Evolutionary conservation across 2,329 filamentous ascomycete species (phyloP), one percentile per base, ranked within the genome.

Genomic region (Exophiala sp.): DNA sequence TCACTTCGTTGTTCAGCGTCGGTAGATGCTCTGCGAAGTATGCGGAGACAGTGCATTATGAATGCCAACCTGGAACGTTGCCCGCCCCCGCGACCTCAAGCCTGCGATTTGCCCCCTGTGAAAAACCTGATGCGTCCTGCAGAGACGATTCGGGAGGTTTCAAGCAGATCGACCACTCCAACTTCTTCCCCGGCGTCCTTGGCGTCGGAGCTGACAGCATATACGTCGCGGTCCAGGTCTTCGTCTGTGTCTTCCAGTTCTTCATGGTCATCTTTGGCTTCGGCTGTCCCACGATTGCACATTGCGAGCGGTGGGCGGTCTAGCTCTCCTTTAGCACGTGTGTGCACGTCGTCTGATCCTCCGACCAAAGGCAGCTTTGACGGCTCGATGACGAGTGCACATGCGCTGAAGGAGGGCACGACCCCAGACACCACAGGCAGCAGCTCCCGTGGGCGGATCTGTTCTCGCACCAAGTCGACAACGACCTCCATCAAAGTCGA

Each of bases 111-210:
- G 24, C 50, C 49, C 42, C 41, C 50, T 48, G 21, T 53, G 35
- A 53, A 39, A 39, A 43, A 43, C 48, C 46, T 51, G 27, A 51
- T 49, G 35, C 54, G 50, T 57, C 48, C 54, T 54, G 54, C 54
- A 46, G 54, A 54, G 48, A 57, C 51, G 30, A 49, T 34, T 30
- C 45, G 38, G 46, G 51, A 54, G 27, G 29, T 48, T 34, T 42
- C 51, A 11, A 52, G 34, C 39, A 44, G 49, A 32, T 45, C 48
- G 5, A 49, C 48, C 8, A 57, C 46, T 11, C 54, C 49, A 6
- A 50, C 66, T 16, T 77, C 73, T 7, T 78, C 74, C 37, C 80
- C 80, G n/a, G 79, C 82, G 56, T 82, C 80, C 27, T 79, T 82
- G 74, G 66, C 81, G 29, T 81, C 79, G 22, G 80, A 83, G 63